These are phyloP conservation scores for Vanderwaltozyma tropicalis DNA, from an alignment of 805 yeast species.

Conservation along the genomic window DNA sequence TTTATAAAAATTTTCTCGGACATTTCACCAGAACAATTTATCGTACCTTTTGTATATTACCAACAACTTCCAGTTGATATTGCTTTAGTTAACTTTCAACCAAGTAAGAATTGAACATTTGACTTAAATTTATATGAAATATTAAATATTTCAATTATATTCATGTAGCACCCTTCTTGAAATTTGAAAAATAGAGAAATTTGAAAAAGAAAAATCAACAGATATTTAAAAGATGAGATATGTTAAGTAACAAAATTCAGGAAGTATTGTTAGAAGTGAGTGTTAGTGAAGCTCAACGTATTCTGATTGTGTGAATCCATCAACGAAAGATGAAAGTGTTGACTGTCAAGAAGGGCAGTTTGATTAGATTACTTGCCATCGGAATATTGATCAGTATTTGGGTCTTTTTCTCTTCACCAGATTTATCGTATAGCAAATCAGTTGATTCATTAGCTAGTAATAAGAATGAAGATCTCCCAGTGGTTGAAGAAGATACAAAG, in stretches of 20 bases:
- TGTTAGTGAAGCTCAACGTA: no score
- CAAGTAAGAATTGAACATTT: background rate
- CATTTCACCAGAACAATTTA: no score
- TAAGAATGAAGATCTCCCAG: conserved; percentile 20
- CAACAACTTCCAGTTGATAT: no score
- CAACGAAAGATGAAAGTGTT: conserved; percentile 1
- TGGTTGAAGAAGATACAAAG: conserved; percentile 10
- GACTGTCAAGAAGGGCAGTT: background rate
- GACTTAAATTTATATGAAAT: no score
- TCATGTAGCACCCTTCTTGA: background rate
- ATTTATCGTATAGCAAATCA: conserved; percentile 21
- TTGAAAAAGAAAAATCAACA: no score
- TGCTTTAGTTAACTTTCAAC: background rate
- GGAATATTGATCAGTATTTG: conserved; percentile 14
- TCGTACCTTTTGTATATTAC: background rate
- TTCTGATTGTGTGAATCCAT: no score
- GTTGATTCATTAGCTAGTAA: background rate
- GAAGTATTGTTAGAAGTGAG: no score
- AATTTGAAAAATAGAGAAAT: no score
- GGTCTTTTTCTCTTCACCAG: conserved; percentile 17
- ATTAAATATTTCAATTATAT: background rate
- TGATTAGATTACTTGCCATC: conserved; percentile 8
- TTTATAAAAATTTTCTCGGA: background rate
- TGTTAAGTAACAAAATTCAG: no score
- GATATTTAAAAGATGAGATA: no score